These are phyloP conservation scores for Fonsecaea pugnacius DNA, from an alignment of 2,329 filamentous ascomycete genomes.

Conservation along the genomic window DNA sequence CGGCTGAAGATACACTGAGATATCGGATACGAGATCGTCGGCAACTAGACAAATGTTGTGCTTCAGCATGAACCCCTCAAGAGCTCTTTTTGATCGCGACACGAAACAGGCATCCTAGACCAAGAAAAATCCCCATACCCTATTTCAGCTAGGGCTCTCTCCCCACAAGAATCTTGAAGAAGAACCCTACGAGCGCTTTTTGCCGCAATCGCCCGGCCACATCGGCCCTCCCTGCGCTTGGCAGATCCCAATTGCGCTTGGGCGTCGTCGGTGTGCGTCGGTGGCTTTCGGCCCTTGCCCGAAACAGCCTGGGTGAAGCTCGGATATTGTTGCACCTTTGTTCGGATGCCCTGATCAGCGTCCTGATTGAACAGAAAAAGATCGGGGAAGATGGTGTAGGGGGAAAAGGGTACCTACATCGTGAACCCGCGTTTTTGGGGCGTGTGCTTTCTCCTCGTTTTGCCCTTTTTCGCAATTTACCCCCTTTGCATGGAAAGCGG, in stretches of 20 bases:
- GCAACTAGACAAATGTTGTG: background rate
- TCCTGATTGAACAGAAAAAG: background rate
- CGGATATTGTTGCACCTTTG: conserved; percentile 3
- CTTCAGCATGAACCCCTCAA: too few species aligned
- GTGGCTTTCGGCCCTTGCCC: conserved; percentile 17
- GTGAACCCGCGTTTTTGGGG: background rate
- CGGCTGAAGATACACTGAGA: background rate
- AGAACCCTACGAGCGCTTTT: background rate
- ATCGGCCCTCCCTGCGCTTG: conserved; percentile 21
- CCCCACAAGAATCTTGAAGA: background rate
- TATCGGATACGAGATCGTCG: conserved; percentile 4
- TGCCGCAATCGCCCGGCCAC: conserved; percentile 3
- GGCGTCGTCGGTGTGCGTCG: conserved; percentile 9
- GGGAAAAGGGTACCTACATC: background rate
- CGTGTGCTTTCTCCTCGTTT: background rate
- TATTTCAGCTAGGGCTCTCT: too few species aligned
- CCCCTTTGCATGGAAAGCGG: background rate
- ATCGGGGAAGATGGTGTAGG: background rate
- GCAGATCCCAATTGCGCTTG: conserved; percentile 13
- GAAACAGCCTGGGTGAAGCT: background rate
- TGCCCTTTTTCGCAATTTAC: background rate
- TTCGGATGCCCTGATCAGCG: background rate
- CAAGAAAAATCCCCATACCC: too few species aligned
- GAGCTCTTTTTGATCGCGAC: too few species aligned
- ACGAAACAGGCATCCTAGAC: too few species aligned